phyloP scores from a whole-genome alignment of 2,329 filamentous ascomycete species.

The Phoma sp. region DNA sequence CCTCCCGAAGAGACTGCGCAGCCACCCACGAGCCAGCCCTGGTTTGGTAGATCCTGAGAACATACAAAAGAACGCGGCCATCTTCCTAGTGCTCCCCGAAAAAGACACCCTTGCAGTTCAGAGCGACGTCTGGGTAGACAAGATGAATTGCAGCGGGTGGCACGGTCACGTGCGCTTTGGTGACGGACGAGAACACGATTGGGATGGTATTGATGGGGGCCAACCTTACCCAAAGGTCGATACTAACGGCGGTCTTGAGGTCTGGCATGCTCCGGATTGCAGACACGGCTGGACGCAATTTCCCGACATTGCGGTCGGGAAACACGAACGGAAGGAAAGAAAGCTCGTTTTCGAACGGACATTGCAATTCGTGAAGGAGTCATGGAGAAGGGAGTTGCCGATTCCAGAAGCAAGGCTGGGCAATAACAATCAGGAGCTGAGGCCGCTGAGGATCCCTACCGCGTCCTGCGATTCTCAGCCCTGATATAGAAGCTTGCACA shows the following conservation, averaged over 20 bases:
- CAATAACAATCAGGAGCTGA: conserved; percentile 25
- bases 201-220: conserved; percentile 36
- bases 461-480: conserved; percentile 11
- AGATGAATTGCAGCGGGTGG: conserved; percentile 45
- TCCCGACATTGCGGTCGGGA: conserved; percentile 47
- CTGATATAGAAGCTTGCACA: background rate
- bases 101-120: conserved; percentile 52
- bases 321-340: conserved; percentile 49
- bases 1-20: conserved; percentile 47
- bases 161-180: conserved; percentile 45
- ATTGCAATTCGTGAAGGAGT: conserved; percentile 48
- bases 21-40: conserved; percentile 52
- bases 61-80: conserved; percentile 49
- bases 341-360: conserved; percentile 46
- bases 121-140: conserved; percentile 53
- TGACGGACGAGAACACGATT: conserved; percentile 42
- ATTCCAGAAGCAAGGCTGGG: conserved; percentile 18
- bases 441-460: conserved; percentile 29
- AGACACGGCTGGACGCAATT: conserved; percentile 56
- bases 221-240: conserved; percentile 23
- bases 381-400: conserved; percentile 41
- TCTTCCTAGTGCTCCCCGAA: conserved; percentile 53
- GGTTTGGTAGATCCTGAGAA: conserved; percentile 45
- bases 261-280: conserved; percentile 47
- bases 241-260: conserved; percentile 47